phyloP scores from a whole-genome alignment of 306 rosid genomes.

The Myrica gale region DNA sequence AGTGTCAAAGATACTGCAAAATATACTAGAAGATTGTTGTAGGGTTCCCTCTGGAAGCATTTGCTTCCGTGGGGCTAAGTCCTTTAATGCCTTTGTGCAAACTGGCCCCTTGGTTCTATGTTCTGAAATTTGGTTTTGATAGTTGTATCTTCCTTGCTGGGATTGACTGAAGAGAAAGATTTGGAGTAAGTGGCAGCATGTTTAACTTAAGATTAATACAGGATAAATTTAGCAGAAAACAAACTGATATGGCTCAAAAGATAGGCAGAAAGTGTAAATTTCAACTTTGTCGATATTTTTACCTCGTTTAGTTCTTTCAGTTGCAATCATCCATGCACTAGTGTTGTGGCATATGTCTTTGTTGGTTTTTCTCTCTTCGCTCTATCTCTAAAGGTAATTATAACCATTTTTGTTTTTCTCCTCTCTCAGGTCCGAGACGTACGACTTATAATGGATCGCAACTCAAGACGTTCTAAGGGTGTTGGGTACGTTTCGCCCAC shows the following conservation, averaged over 20 bases:
- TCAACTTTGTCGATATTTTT: neutral
- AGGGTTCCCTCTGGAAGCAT: neutral
- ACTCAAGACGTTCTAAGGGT: slow-evolving; percentile 95
- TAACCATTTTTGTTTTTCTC: slow-evolving; percentile 13
- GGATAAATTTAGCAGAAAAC: neutral
- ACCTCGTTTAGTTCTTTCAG: neutral
- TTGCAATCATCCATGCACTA: neutral
- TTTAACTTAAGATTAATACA: neutral
- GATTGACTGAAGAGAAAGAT: neutral
- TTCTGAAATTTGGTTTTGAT: neutral
- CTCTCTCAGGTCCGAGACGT: slow-evolving; percentile 88
- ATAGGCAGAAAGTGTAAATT: neutral
- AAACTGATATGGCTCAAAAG: neutral
- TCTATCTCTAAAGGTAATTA: neutral
- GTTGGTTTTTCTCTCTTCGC: neutral
- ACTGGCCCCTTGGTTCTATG: neutral
- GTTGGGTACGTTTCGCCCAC: slow-evolving; percentile 69
- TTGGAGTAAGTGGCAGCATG: neutral
- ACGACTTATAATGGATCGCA: slow-evolving; percentile 97
- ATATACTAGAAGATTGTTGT: neutral
- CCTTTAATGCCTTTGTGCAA: neutral
- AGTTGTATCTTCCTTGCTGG: neutral
- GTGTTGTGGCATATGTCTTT: slow-evolving; percentile 1
- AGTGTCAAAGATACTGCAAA: no score
- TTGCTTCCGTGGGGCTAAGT: neutral